These are phyloP conservation scores for Beauveria sp. DNA, from an alignment of 2,329 filamentous ascomycete species.

Conservation along the genomic window DNA sequence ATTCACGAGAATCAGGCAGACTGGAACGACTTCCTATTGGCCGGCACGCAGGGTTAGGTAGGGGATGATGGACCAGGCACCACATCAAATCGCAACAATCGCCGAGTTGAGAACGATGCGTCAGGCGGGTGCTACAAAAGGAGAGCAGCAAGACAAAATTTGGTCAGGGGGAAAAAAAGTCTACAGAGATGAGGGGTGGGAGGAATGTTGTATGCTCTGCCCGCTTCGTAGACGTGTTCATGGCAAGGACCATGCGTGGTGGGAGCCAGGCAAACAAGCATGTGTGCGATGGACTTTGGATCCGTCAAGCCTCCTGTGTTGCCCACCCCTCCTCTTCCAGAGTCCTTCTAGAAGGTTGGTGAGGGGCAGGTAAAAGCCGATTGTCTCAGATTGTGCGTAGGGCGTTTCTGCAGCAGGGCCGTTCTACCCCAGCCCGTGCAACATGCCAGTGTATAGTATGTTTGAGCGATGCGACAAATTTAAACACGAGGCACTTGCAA, in stretches of 20 bases:
- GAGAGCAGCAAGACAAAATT: background rate
- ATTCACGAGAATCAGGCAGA: background rate
- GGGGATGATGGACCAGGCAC: background rate
- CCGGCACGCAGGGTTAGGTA: background rate
- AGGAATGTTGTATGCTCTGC: background rate
- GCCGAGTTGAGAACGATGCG: conserved; percentile 3
- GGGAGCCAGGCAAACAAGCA: background rate
- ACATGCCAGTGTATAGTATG: background rate
- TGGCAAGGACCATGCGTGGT: background rate
- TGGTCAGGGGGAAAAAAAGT: background rate
- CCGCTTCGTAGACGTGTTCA: background rate
- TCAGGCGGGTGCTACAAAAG: background rate
- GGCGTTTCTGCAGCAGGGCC: background rate
- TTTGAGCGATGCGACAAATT: background rate
- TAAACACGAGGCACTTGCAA: background rate
- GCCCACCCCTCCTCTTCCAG: background rate
- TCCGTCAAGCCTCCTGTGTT: conserved; percentile 2
- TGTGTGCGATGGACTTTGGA: background rate
- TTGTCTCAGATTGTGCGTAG: conserved; percentile 1
- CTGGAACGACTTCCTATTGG: conserved; percentile 1
- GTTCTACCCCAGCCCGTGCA: background rate
- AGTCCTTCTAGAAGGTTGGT: conserved; percentile 1
- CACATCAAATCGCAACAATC: conserved; percentile 3
- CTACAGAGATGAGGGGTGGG: background rate
- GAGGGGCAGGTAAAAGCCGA: conserved; percentile 1